A percentile compares a stretch with the other conserved stretches of the same genome.
These are phyloP conservation scores for Pseudocercospora crystallina DNA, from an alignment of 2,329 filamentous ascomycete species.

Conservation along the genomic window DNA sequence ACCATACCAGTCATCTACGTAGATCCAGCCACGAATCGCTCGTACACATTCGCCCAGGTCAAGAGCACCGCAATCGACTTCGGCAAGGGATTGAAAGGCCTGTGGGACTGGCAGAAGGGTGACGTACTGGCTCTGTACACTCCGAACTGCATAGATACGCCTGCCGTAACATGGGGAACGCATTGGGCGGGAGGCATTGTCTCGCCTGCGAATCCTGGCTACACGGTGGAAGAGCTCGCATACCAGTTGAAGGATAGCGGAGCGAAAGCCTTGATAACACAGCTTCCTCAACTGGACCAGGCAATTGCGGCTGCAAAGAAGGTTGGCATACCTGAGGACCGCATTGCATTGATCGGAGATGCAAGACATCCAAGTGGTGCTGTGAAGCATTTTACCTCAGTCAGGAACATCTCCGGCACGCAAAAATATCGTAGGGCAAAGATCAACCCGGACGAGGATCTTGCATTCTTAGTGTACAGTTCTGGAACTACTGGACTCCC, in stretches of 20 bases:
- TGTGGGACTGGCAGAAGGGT: constrained; percentile 76
- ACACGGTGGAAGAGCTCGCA: constrained; percentile 77
- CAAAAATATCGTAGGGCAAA: constrained; percentile 60
- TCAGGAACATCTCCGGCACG: constrained; percentile 63
- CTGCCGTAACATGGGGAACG: constrained; percentile 72
- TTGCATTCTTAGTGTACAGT: constrained; percentile 83
- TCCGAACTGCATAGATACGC: constrained; percentile 83
- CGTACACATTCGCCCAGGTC: constrained; percentile 70
- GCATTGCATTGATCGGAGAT: constrained; percentile 75
- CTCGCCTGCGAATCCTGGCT: constrained; percentile 85
- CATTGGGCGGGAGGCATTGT: constrained; percentile 80
- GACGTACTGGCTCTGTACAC: constrained; percentile 81
- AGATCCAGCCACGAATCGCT: constrained; percentile 67
- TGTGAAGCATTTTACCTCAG: constrained; percentile 70
- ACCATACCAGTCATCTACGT: constrained; percentile 65
- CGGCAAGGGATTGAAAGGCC: constrained; percentile 71
- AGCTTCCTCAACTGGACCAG: constrained; percentile 62
- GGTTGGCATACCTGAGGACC: constrained; percentile 67
- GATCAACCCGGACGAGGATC: constrained; percentile 67
- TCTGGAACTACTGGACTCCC: constrained; percentile 87
- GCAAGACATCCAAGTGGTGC: constrained; percentile 57
- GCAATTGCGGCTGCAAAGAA: constrained; percentile 41
- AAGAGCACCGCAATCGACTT: constrained; percentile 69
- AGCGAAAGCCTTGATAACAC: constrained; percentile 73
- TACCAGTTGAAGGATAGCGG: constrained; percentile 79